A percentile compares a stretch with the other conserved stretches of the same genome.
Evolutionary conservation across 1,284 basidiomycete species (phyloP).

Genomic region (Dichomitus squalens): DNA sequence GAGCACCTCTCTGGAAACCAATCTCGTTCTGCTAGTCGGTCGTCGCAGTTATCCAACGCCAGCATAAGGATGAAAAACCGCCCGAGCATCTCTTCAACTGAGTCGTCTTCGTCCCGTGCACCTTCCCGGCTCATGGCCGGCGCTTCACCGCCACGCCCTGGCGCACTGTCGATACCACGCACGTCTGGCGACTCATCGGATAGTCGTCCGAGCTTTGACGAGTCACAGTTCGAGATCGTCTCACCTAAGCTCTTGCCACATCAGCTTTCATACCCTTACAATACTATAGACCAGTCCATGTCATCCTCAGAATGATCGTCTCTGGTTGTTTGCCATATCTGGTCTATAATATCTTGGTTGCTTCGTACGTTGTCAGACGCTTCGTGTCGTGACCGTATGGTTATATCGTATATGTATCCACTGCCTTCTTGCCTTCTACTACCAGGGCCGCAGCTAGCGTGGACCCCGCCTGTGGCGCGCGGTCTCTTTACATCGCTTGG

Average conservation of each 20-base stretch:
- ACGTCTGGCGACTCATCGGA: slow-evolving; percentile 38
- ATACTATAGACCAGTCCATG: slow-evolving; percentile 39
- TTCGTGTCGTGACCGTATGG: neutral
- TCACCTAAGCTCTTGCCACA: slow-evolving; percentile 29
- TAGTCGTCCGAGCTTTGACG: slow-evolving; percentile 36
- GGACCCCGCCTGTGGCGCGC: slow-evolving; percentile 3
- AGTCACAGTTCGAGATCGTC: slow-evolving; percentile 39
- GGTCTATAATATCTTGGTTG: neutral
- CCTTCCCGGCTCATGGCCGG: slow-evolving; percentile 29
- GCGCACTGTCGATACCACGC: slow-evolving; percentile 27
- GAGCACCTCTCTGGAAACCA: slow-evolving; percentile 35
- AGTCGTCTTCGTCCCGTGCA: slow-evolving; percentile 31
- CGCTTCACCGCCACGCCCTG: slow-evolving; percentile 32
- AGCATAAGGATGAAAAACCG: slow-evolving; percentile 30
- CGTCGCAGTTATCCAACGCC: slow-evolving; percentile 33
- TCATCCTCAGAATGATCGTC: slow-evolving; percentile 24
- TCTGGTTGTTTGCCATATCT: neutral
- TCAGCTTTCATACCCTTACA: slow-evolving; percentile 43
- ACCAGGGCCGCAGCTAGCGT: neutral
- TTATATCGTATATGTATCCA: slow-evolving; percentile 1
- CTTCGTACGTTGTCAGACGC: neutral
- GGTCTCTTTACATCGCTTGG: neutral
- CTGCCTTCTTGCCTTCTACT: neutral
- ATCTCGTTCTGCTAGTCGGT: slow-evolving; percentile 35
- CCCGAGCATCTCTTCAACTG: slow-evolving; percentile 32